Conservation (phyloP, 1,139 yeast species). For the Debaryomyces coudertii region DNA sequence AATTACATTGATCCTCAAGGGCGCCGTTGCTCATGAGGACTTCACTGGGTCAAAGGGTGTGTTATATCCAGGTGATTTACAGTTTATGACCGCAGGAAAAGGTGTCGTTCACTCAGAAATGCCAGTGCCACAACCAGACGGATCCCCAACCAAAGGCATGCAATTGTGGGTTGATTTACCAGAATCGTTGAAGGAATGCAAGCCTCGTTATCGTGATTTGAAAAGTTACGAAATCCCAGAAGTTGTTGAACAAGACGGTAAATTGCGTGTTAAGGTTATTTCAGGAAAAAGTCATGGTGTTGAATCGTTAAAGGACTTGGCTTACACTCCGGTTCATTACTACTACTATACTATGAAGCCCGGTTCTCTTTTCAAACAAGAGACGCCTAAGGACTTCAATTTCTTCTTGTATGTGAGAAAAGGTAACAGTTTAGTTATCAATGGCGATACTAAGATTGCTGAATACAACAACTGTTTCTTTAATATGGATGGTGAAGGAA, state of each 20-base stretch:
- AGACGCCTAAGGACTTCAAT: slow-evolving; percentile 64
- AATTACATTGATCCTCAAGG: slow-evolving; percentile 71
- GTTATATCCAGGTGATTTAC: slow-evolving; percentile 82
- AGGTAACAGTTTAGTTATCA: slow-evolving; percentile 59
- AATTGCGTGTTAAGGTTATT: slow-evolving; percentile 70
- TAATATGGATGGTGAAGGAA: slow-evolving; percentile 62
- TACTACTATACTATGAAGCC: slow-evolving; percentile 69
- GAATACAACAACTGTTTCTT: slow-evolving; percentile 64
- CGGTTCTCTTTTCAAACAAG: slow-evolving; percentile 69
- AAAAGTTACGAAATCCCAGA: slow-evolving; percentile 70
- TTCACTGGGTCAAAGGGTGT: slow-evolving; percentile 85
- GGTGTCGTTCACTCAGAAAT: slow-evolving; percentile 88
- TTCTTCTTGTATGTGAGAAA: slow-evolving; percentile 70
- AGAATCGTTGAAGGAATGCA: slow-evolving; percentile 61
- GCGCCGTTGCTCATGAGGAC: slow-evolving; percentile 88
- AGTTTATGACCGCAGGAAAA: slow-evolving; percentile 93
- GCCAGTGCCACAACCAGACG: slow-evolving; percentile 69
- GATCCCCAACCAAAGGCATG: slow-evolving; percentile 65
- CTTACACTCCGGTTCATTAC: slow-evolving; percentile 82
- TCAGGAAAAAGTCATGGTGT: slow-evolving; percentile 79
- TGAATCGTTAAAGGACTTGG: slow-evolving; percentile 72
- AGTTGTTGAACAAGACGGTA: slow-evolving; percentile 64
- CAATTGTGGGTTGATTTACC: slow-evolving; percentile 95
- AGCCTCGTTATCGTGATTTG: slow-evolving; percentile 83
- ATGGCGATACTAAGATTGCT: slow-evolving; percentile 42